Percentiles rank a stretch among this genome's conserved stretches.
These are phyloP conservation scores for Tricholoma saponaceum DNA, from an alignment of 768 basidiomycete species.

Conservation along the genomic window DNA sequence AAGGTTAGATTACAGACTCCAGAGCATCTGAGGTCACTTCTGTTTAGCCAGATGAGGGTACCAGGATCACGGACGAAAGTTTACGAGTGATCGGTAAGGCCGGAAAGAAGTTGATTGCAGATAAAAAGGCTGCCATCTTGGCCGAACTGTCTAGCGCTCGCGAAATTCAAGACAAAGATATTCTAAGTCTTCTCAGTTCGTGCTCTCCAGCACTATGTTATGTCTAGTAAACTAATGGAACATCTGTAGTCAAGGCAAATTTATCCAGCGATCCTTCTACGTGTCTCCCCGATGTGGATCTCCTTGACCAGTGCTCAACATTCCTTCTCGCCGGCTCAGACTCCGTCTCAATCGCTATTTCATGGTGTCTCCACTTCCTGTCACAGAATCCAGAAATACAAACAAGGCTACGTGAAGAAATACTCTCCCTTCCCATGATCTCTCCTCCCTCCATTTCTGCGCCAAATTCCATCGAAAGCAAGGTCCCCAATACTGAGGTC, in stretches of 20 bases:
- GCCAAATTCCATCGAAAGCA: conserved; percentile 17
- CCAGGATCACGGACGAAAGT: conserved; percentile 33
- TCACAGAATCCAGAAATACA: conserved; percentile 53
- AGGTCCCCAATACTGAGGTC: conserved; percentile 6
- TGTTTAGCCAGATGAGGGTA: conserved; percentile 38
- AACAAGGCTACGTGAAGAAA: conserved; percentile 50
- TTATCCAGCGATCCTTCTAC: conserved; percentile 39
- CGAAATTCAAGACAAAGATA: conserved; percentile 37
- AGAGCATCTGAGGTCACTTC: not conserved
- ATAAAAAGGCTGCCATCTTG: conserved; percentile 34
- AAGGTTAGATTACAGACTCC: not conserved
- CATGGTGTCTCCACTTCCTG: conserved; percentile 57
- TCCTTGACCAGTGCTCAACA: conserved; percentile 63
- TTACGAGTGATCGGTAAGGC: conserved; percentile 33
- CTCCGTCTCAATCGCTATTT: conserved; percentile 49
- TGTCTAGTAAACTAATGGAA: not conserved
- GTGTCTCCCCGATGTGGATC: conserved; percentile 53
- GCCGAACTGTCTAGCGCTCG: conserved; percentile 27
- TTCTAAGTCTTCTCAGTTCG: conserved; percentile 47
- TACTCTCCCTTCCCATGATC: conserved; percentile 20
- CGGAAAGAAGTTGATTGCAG: conserved; percentile 39
- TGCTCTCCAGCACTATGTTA: conserved; percentile 2
- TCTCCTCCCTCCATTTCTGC: conserved; percentile 7
- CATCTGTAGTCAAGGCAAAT: conserved; percentile 53
- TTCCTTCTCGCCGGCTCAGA: conserved; percentile 66